Percentiles rank a stretch among this genome's conserved stretches.
Evolutionary conservation across 1,284 basidiomycete genomes (phyloP).

Genomic region (Moniliophthora roreri): DNA sequence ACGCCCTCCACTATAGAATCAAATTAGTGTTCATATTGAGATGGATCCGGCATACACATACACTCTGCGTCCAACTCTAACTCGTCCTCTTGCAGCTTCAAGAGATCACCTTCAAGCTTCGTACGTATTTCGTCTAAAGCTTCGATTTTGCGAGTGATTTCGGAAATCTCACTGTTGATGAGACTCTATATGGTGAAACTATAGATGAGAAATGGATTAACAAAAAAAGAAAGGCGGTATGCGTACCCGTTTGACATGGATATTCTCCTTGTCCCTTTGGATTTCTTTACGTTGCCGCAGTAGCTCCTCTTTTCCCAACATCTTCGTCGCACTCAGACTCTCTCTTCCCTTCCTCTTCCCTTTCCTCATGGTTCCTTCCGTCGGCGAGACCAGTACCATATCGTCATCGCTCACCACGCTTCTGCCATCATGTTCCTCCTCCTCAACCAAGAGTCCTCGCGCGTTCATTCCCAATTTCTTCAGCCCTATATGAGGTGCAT

Average conservation of each 20-base stretch:
- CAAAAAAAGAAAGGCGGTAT: conserved; percentile 10
- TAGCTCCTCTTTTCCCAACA: conserved; percentile 81
- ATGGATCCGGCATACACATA: conserved; percentile 38
- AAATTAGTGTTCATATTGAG: conserved; percentile 11
- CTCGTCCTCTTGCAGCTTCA: conserved; percentile 93
- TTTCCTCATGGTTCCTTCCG: conserved; percentile 43
- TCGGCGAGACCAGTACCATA: conserved; percentile 53
- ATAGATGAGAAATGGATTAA: conserved; percentile 2
- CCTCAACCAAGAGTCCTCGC: conserved; percentile 70
- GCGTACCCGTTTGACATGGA: conserved; percentile 77
- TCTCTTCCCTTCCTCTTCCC: conserved; percentile 62
- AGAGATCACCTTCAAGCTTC: conserved; percentile 80
- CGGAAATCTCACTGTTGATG: conserved; percentile 81
- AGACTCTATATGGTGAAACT: conserved; percentile 58
- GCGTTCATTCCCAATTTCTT: conserved; percentile 78
- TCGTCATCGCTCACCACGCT: conserved; percentile 68
- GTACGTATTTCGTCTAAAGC: conserved; percentile 81
- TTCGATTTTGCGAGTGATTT: conserved; percentile 88
- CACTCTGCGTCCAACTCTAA: conserved; percentile 94
- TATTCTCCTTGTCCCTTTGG: conserved; percentile 83
- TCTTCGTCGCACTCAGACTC: conserved; percentile 67
- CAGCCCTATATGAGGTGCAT: conserved; percentile 73
- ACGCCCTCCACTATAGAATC: conserved; percentile 77
- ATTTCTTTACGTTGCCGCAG: conserved; percentile 83
- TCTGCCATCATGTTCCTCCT: conserved; percentile 56